Evolutionary conservation across 306 rosid species (phyloP), one percentile per base, ranked within the genome.

Genomic region (Alnus rubra): DNA sequence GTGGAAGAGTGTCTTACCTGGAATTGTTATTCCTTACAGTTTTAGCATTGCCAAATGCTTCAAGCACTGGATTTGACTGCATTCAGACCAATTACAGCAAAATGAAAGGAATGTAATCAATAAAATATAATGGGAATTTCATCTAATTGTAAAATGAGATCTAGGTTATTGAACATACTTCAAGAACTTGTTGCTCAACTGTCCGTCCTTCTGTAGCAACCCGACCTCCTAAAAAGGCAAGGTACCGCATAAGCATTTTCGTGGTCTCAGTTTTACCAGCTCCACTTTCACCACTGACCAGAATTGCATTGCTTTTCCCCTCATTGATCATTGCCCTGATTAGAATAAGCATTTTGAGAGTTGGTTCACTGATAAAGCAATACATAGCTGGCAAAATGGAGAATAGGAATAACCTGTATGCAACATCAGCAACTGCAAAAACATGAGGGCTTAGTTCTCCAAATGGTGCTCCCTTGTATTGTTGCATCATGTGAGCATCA

Each of bases 221-320:
- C 74, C 98, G 86, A 64, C 99, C 99, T 71, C 99, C 99, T 53
- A 96, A 85, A 90, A 84, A 96, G 74, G 99, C 98, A 82, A 96
- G 97, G 88, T 96, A 96, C 53, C 82, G 87, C 99, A 96, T 96
- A 51, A 96, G 98, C 99, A 96, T 96, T 87, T 96, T 96, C 33
- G 99, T 93, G 69, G 99, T 93, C 86, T 96, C 99, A 52, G 99
- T 96, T 91, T 96, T 96, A 84, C 99, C 99, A 14, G 99, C 99
- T 87, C 98, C 99, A 90, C 98, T 96, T 89, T 96, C 99, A 76
- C 99, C 99, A 80, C 98, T 96, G 86, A 93, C 99, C 67, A 96
- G 89, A 82, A 96, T 96, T 50, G 99, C 91, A 90, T 96, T 96
- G 90, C 96, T 93, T 84, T 93, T 96, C 80, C 90, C 87, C 88